Percentiles rank a stretch among this genome's conserved stretches.
Evolutionary conservation across 2,329 filamentous ascomycete species (phyloP).

Genomic region (Akanthomyces uredinophilus): DNA sequence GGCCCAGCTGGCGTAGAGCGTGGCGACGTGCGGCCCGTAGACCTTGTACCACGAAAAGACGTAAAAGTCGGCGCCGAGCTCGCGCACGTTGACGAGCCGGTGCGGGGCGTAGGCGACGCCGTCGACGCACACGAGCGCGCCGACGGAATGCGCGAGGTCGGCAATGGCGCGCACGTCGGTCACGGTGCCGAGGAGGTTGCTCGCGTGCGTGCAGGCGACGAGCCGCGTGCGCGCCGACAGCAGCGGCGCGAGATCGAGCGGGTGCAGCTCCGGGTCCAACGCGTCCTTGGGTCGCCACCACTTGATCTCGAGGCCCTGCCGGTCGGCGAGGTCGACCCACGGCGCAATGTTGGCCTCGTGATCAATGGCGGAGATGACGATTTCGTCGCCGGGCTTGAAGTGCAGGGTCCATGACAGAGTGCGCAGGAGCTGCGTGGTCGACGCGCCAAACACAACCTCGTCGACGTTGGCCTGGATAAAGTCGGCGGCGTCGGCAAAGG

Average conservation of each 20-base stretch:
- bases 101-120: slow-evolving; percentile 75
- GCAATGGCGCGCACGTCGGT: slow-evolving; percentile 56
- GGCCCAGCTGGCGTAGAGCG: slow-evolving; percentile 58
- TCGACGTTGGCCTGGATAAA: slow-evolving; percentile 64
- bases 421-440: slow-evolving; percentile 71
- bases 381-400: slow-evolving; percentile 55
- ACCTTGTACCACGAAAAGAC: slow-evolving; percentile 81
- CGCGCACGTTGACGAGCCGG: slow-evolving; percentile 61
- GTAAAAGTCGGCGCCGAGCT: slow-evolving; percentile 69
- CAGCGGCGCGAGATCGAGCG: slow-evolving; percentile 51
- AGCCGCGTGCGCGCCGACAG: slow-evolving; percentile 61
- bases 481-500: slow-evolving; percentile 59
- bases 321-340: slow-evolving; percentile 64
- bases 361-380: slow-evolving; percentile 67
- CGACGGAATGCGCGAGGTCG: slow-evolving; percentile 42
- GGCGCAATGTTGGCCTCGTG: slow-evolving; percentile 74
- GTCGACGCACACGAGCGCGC: slow-evolving; percentile 64
- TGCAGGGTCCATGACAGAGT: slow-evolving; percentile 57
- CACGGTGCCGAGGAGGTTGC: slow-evolving; percentile 69
- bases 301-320: slow-evolving; percentile 56
- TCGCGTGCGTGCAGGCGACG: slow-evolving; percentile 68
- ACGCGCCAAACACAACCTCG: slow-evolving; percentile 68
- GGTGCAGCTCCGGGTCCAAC: slow-evolving; percentile 54
- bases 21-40: slow-evolving; percentile 69
- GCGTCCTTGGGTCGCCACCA: slow-evolving; percentile 59